Evolutionary conservation across 2,329 filamentous ascomycete species (phyloP), one percentile per base, ranked within the genome.

Genomic region (Rasamsonia emersonii): DNA sequence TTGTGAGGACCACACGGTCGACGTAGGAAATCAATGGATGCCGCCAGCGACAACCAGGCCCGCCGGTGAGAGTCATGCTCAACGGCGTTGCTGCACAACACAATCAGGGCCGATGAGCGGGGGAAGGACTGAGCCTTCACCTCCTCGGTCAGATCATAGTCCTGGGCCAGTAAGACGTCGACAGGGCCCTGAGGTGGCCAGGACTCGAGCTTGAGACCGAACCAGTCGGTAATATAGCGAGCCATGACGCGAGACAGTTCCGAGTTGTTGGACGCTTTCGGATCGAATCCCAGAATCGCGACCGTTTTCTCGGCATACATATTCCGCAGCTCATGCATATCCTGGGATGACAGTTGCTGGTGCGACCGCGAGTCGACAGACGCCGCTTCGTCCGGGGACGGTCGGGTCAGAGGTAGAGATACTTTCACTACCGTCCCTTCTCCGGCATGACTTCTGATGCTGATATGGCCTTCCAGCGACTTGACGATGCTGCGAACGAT

Each of bases 401-500:
- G 45, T 8, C 54, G 46, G 2, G 42, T 42, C 4, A 73, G 45
- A 4, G 64, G 62, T 1, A 76, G 44, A 3, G 54, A 62, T 5
- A 75, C 65, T 7, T 60, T 63, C 2, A 75, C 66, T 14, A 68
- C 66, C 0, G 75, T 79, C 2, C 76, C 76, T 21, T 65, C 60
- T 2, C 66, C 65, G 7, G 64, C 57, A 32, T 71, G 62, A 30
- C 66, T 75, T 18, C 62, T 63, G 19, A 82, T 65, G 6, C 72
- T 64, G 25, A 82, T 73, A 5, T 60, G 65, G 0, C 78, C 78
- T 17, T 68, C 66, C 1, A 82, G 56, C 16, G 73, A 69, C 28
- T 71, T 67, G 10, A 80, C 69, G 5, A 83, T 72, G 48, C 64
- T 53, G 13, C 70, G 67, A 2, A 83, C 78, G 6, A 84, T 72